A percentile compares a stretch with the other conserved stretches of the same genome.
phyloP scores from a whole-genome alignment of 768 basidiomycete genomes.

The Pulveroboletus sp. region DNA sequence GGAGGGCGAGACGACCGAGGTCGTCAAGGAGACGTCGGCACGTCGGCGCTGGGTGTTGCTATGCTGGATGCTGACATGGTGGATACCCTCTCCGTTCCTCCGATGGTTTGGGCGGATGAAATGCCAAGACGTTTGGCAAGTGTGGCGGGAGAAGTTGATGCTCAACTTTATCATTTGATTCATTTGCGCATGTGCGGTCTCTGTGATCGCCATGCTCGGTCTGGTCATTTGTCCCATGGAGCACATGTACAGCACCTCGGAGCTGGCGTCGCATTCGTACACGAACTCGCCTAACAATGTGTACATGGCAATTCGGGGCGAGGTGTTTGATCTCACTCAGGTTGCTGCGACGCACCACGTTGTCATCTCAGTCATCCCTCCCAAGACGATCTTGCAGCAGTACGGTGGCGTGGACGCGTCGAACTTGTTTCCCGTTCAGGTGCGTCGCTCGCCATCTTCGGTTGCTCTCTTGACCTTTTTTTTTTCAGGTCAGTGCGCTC shows the following conservation, averaged over 20 bases:
- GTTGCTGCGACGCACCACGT: slow-evolving; percentile 65
- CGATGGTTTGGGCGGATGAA: slow-evolving; percentile 86
- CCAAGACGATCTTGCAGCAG: slow-evolving; percentile 68
- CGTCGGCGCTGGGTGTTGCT: slow-evolving; percentile 83
- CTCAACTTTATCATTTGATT: slow-evolving; percentile 97
- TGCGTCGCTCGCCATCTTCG: slow-evolving; percentile 27
- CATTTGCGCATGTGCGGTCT: slow-evolving; percentile 79
- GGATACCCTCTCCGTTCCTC: slow-evolving; percentile 74
- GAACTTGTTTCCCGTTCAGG: slow-evolving; percentile 91
- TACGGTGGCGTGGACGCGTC: slow-evolving; percentile 80
- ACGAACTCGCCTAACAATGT: slow-evolving; percentile 66
- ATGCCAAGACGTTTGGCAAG: slow-evolving; percentile 87
- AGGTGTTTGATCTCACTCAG: slow-evolving; percentile 83
- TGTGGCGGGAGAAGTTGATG: slow-evolving; percentile 96
- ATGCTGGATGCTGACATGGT: slow-evolving; percentile 89
- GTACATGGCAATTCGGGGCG: slow-evolving; percentile 82
- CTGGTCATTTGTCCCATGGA: slow-evolving; percentile 90
- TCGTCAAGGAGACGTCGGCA: slow-evolving; percentile 75
- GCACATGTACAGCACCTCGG: slow-evolving; percentile 79
- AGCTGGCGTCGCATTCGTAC: slow-evolving; percentile 71
- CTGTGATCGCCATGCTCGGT: slow-evolving; percentile 88
- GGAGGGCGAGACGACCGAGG: slow-evolving; percentile 85
- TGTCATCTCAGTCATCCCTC: slow-evolving; percentile 66
- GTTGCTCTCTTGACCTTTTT: neutral
- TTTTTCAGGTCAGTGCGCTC: slow-evolving; percentile 74